These are phyloP conservation scores for Camellia granthamiana DNA, from an alignment of 148 eudicot species.

Conservation along the genomic window DNA sequence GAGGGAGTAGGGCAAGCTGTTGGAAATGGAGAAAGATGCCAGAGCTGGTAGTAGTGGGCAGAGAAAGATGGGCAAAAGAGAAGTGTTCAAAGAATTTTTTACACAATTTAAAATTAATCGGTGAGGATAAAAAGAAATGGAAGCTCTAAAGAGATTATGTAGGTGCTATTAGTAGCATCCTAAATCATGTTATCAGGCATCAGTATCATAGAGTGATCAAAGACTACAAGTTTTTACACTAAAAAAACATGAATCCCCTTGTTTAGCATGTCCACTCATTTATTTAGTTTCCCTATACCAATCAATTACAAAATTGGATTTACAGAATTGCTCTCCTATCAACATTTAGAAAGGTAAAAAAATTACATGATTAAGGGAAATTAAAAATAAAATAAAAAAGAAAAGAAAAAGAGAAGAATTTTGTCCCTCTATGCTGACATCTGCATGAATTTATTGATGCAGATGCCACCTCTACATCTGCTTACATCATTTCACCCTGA, in stretches of 20 bases:
- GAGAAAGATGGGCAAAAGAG: background rate
- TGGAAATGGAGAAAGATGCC: too few relatives aligned
- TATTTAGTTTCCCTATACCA: background rate
- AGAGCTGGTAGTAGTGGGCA: too few relatives aligned
- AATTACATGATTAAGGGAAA: background rate
- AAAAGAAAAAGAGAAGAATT: background rate
- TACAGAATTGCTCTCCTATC: background rate
- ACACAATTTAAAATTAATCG: too few relatives aligned
- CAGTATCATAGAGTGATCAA: background rate
- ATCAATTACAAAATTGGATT: slow-evolving; percentile 2
- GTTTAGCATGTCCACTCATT: background rate
- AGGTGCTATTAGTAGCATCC: background rate
- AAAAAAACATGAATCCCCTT: background rate
- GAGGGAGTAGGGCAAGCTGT: too few relatives aligned
- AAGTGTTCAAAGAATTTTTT: background rate
- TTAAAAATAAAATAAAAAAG: background rate
- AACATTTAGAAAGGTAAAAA: background rate
- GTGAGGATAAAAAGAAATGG: too few relatives aligned
- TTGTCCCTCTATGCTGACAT: background rate
- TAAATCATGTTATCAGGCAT: background rate
- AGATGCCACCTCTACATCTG: background rate
- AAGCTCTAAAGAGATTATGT: too few relatives aligned
- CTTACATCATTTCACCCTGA: background rate
- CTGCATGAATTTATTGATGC: slow-evolving; percentile 11
- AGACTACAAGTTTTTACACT: background rate